Percentiles rank a stretch among this genome's conserved stretches.
These are phyloP conservation scores for Flaveria brownii DNA, from an alignment of 129 eudicot species.

Conservation along the genomic window DNA sequence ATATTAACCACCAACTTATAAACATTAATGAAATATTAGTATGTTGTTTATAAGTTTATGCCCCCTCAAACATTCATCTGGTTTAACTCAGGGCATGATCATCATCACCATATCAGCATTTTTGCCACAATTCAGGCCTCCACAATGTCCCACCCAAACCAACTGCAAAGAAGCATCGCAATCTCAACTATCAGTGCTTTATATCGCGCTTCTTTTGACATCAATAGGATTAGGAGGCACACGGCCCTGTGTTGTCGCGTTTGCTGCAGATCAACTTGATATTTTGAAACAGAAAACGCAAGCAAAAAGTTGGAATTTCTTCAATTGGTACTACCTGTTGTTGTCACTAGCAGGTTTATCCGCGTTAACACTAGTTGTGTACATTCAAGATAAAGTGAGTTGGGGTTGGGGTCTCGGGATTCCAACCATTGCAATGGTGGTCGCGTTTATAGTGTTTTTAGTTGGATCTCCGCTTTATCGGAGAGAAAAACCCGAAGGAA, in stretches of 20 bases:
- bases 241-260: conserved; percentile 46
- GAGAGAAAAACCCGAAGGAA: conserved; percentile 38
- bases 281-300: conserved; percentile 26
- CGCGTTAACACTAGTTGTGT: conserved; percentile 41
- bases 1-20: neutral
- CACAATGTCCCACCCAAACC: conserved; percentile 41
- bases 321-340: conserved; percentile 36
- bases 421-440: conserved; percentile 38
- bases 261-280: conserved; percentile 49
- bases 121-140: conserved; percentile 51
- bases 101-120: conserved; percentile 51
- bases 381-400: conserved; percentile 41
- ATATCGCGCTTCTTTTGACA: conserved; percentile 39
- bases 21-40: neutral
- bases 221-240: conserved; percentile 48
- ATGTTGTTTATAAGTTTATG: neutral
- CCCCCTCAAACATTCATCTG: neutral
- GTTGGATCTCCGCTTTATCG: conserved; percentile 39
- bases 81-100: conserved; percentile 53
- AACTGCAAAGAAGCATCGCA: conserved; percentile 44
- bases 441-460: conserved; percentile 30
- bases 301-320: conserved; percentile 38
- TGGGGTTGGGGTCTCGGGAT: conserved; percentile 53
- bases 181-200: conserved; percentile 38
- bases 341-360: conserved; percentile 28